These are phyloP conservation scores for Boletus rufocinnamomeus DNA, from an alignment of 768 basidiomycete genomes.

Conservation along the genomic window DNA sequence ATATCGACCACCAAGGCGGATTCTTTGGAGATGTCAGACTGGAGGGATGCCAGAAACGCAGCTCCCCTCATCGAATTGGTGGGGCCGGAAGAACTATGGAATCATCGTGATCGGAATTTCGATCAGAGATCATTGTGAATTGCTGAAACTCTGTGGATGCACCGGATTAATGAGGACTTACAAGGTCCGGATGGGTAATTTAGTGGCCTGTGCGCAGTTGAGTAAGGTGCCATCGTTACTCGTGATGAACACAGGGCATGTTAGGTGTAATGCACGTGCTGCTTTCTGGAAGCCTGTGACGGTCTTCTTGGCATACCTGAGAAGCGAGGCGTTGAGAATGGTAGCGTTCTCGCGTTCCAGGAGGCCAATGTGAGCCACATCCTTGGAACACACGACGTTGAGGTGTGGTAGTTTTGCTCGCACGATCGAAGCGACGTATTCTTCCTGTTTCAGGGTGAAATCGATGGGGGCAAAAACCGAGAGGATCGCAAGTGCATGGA, in stretches of 20 bases:
- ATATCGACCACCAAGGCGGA: slow-evolving; percentile 59
- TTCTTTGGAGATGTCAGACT: slow-evolving; percentile 35
- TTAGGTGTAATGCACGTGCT: slow-evolving; percentile 46
- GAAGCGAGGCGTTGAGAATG: slow-evolving; percentile 66
- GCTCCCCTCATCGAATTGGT: slow-evolving; percentile 75
- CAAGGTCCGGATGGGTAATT: slow-evolving; percentile 63
- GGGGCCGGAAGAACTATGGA: slow-evolving; percentile 47
- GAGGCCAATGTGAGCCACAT: slow-evolving; percentile 60
- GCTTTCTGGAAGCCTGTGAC: slow-evolving; percentile 56
- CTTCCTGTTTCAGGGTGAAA: slow-evolving; percentile 47
- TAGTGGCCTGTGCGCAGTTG: slow-evolving; percentile 48
- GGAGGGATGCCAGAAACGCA: slow-evolving; percentile 53
- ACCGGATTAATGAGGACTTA: slow-evolving; percentile 25
- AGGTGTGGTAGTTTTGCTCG: slow-evolving; percentile 40
- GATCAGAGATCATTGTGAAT: slow-evolving; percentile 4
- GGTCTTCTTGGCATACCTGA: slow-evolving; percentile 57
- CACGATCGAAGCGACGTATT: slow-evolving; percentile 45
- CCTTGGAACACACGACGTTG: slow-evolving; percentile 55
- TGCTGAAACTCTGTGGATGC: slow-evolving; percentile 15
- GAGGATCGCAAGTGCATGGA: slow-evolving; percentile 44
- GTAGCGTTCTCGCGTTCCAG: slow-evolving; percentile 68
- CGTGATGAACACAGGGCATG: slow-evolving; percentile 56
- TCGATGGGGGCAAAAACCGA: slow-evolving; percentile 54
- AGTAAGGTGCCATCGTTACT: slow-evolving; percentile 62
- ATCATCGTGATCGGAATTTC: slow-evolving; percentile 10